Base-by-base conservation (phyloP, 2,329 filamentous ascomycete species). In the Orbilia oligospora region DNA sequence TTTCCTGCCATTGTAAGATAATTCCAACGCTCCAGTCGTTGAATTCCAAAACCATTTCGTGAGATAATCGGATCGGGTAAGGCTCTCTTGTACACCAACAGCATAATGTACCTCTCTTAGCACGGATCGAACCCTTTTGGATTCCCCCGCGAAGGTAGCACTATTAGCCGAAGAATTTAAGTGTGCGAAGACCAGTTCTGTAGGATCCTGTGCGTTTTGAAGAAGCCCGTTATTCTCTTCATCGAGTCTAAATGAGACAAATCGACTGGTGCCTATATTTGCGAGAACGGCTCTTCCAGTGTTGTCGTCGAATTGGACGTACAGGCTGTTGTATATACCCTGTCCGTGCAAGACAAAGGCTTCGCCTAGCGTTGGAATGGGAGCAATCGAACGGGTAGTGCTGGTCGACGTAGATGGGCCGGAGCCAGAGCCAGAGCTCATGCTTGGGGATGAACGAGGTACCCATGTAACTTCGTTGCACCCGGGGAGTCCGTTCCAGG, bases 41-140 rank as follows among this genome's bases (percentile, higher is more conserved):
- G 51, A 30, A 24, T 55, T 53, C 49, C 49, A 53, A 16, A 27
- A 30, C 49, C 49, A 53, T 53, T 53, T 14, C 5, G 20, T 30
- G 16, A 55, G 51, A 24, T 33, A 55, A 9, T 18, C 51, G 3
- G 51, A 33, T 14, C 5, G 1, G 9, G 9, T 1, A 12, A 33
- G 0, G 33, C 5, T 55, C 1, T 9, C 4, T 14, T 24, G 5
- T 3, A 1, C 51, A 18, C 30, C 16, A 30, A 55, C 9, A 33
- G 22, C 2, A 33, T 55, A 24, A 5, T 14, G 16, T n/a, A 55
- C 3, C 5, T 18, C 51, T 12, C 27, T 1, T 9, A 55, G 22
- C 24, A n/a, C 10, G 16, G 24, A 33, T 33, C 12, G 51, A 55
- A 55, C 14, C 22, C 14, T 14, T 33, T 30, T 10, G 5, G 14